Evolutionary conservation across 305 asterid species (phyloP), one percentile per base, ranked within the genome.

Genomic region (Fraxinus paxiana): DNA sequence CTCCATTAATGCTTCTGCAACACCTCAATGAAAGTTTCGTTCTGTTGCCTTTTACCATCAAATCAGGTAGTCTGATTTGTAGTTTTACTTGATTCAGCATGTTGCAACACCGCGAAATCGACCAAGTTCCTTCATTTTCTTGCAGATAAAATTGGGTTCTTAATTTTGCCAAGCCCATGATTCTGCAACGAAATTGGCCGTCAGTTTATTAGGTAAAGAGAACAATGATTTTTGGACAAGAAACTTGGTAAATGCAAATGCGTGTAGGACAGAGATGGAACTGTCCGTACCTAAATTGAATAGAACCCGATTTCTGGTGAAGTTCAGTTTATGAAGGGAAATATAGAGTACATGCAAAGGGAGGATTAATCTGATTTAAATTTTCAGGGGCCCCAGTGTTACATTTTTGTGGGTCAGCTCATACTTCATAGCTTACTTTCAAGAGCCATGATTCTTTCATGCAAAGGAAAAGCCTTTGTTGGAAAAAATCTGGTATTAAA

Each of bases 151-250:
- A 59, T 28, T 15, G 30, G 34, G 33, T 61, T 34, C 54, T 70
- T 46, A 83, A 43, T 9, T 82, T 79, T 1, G 82, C 84, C 80
- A 82, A 82, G 13, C 70, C 34, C 20, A 22, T 28, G 33, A 10
- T 4, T 9, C 71, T 63, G 71, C 15, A 20, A 8, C 59, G 59
- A 48, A 15, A 15, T 48, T 48, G 59, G 59, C 59, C 7, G 59
- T 48, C 59, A 3, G 59, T 4, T 48, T 48, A 48, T 48, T 13
- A 46, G 59, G 59, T 46, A 15, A 46, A 48, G 59, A 48, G 59
- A 48, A 20, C 20, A 48, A 15, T 48, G 18, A 48, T 48, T 48
- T 48, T 48, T 43, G 59, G 59, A 48, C 20, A 48, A 4, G 59
- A 48, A 13, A 48, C 59, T 48, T 48, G 5, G 59, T 46, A 46